Base-by-base conservation (phyloP, 2,329 filamentous ascomycete species). In the Onygena corvina region DNA sequence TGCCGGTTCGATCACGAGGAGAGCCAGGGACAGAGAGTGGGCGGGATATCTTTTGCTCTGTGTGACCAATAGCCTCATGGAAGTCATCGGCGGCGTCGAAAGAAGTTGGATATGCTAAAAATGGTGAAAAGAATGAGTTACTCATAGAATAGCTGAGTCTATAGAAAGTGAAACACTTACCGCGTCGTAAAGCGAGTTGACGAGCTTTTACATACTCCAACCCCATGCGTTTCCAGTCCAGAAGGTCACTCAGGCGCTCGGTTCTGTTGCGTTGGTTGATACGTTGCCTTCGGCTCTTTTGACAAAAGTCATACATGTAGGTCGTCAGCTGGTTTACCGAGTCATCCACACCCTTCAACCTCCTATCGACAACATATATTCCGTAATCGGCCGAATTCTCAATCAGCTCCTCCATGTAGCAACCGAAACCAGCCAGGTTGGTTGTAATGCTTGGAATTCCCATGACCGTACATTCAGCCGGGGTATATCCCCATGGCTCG, bases 201-300 rank as follows among this genome's bases (percentile, higher is more conserved):
- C 92, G 80, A 29, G 92, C 92, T 74, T 96, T 98, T 70, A 95
- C 87, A 63, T 98, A 98, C 70, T 98, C 92, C 82, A 96, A 83
- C 18, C 92, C 92, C 92, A 98, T 98, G 46, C 92, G 79, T 77
- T 96, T 96, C 92, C 92, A 98, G 70, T 98, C 92, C 34, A 98
- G 76, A 52, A 98, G 74, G 64, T 98, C 92, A 61, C 88, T 94
- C 49, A 98, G 73, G 44, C 92, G 81, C 73, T 98, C 92, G 0
- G 92, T 98, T 49, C 92, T 81, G 70, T 98, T 98, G 46, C 92
- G 81, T 72, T 96, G 92, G 75, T 98, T 98, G 76, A 98, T 98
- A 46, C 92, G 86, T 69, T 98, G 92, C 53, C 92, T 81, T 51
- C 88, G 84, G 67, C 86, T 94, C 80, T 98, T 98, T 63, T 77